Evolutionary conservation across 1,139 yeast genomes (phyloP), one percentile per base, ranked within the genome.

Genomic region (Magnusiomyces sp.): DNA sequence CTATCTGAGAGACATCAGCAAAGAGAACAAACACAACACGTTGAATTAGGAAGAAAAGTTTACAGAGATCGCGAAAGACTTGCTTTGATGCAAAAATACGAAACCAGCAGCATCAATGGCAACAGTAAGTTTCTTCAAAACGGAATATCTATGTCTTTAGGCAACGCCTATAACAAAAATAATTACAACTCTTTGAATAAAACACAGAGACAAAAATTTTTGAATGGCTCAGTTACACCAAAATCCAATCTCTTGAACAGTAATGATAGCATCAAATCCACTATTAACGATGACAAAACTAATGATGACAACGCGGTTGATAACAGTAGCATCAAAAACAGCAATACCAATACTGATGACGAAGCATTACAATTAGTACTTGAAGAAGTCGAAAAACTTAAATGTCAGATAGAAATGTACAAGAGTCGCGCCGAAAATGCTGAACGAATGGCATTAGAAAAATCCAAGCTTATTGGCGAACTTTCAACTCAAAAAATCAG

Each of bases 361-460:
- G 31, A 36, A 17, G 39, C 38, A 45, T 45, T 54, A 33, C 45
- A 53, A n/a, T 27, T 39, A 7, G 49, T 50, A 29, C 48, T 48
- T 19, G 41, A 51, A 6, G 55, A 56, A 42, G 48, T 56, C 19
- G 52, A 52, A 11, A 52, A 55, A 33, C 47, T 55, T 10, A 51
- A 50, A 27, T 43, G 52, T 34, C 50, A 55, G 23, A 23, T 56
- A 29, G 55, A 51, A n/a, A 34, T 53, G 14, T 58, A 46, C 50
- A 49, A 49, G 45, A 33, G 47, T 14, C 54, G 59, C 3, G 58
- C 57, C 1, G 40, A 47, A 38, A 53, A 56, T 3, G 62, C 62
- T 1, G 63, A 59, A 47, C 52, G 47, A 19, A 45, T 52, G 33
- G 57, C 58, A 13, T 41, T 48, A 33, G 50, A 55, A 38, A 48